Evolutionary conservation across 2,329 filamentous ascomycete genomes (phyloP).

Genomic region (Boeremia exigua): DNA sequence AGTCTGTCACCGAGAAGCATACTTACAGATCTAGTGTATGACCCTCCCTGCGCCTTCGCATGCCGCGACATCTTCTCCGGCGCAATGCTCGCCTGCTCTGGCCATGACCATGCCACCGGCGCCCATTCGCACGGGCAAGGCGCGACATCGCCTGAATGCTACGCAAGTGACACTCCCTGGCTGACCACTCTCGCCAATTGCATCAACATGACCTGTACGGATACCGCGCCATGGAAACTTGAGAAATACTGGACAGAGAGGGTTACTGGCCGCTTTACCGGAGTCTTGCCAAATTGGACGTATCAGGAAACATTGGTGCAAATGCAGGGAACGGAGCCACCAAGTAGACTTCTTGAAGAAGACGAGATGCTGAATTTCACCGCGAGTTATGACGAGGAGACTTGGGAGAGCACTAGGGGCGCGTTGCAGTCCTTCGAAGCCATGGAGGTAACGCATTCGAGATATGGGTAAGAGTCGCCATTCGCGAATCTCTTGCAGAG

Average conservation of each 20-base stretch:
- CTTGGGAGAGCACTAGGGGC: conserved; percentile 10
- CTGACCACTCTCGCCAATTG: conserved; percentile 41
- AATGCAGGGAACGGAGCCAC: conserved; percentile 9
- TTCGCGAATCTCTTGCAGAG: neutral
- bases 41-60: conserved; percentile 29
- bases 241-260: conserved; percentile 28
- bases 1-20: neutral
- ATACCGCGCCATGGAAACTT: conserved; percentile 23
- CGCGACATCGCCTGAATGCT: conserved; percentile 31
- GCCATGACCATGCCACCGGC: conserved; percentile 11
- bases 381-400: conserved; percentile 14
- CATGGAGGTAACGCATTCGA: conserved; percentile 19
- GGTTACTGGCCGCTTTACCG: conserved; percentile 6
- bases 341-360: conserved; percentile 9
- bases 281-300: conserved; percentile 23
- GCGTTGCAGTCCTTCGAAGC: conserved; percentile 17
- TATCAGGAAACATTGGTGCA: conserved; percentile 25
- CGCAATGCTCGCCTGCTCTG: conserved; percentile 24
- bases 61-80: conserved; percentile 24
- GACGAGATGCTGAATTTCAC: conserved; percentile 25
- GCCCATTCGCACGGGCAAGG: conserved; percentile 11
- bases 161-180: conserved; percentile 30
- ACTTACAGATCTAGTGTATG: conserved; percentile 1
- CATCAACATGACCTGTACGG: conserved; percentile 31
- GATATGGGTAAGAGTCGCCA: conserved; percentile 19